Evolutionary conservation across 192 early-diverging fungal genomes (phyloP).

Genomic region (Thamnidium elegans): DNA sequence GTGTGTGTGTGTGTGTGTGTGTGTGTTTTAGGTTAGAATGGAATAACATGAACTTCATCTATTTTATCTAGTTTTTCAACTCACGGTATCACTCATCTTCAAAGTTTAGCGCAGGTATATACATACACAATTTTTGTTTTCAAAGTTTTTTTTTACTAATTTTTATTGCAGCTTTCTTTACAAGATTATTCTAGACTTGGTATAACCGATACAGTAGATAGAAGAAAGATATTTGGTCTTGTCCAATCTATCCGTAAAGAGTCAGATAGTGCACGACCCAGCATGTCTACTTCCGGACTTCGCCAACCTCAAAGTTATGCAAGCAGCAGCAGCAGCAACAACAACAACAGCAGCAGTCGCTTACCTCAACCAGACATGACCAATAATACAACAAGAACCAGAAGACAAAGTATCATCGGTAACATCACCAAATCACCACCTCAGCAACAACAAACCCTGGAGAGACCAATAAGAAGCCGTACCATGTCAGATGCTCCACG

Average conservation of each 20-base stretch:
- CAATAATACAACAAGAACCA: neutral
- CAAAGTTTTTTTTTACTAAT: neutral
- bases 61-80: slow-evolving; percentile 46
- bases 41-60: neutral
- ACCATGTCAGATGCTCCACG: slow-evolving; percentile 25
- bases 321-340: slow-evolving; percentile 13
- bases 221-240: slow-evolving; percentile 49
- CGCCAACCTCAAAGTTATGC: slow-evolving; percentile 19
- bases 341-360: slow-evolving; percentile 6
- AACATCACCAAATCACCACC: neutral
- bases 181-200: slow-evolving; percentile 64
- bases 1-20: too few relatives aligned
- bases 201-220: slow-evolving; percentile 55
- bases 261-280: slow-evolving; percentile 24
- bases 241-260: slow-evolving; percentile 32
- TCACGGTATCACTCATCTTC: slow-evolving; percentile 54
- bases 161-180: slow-evolving; percentile 63
- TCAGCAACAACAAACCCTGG: neutral
- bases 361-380: slow-evolving; percentile 14
- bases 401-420: slow-evolving; percentile 15
- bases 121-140: neutral
- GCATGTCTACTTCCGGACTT: slow-evolving; percentile 4
- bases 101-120: slow-evolving; percentile 54
- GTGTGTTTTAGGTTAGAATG: neutral
- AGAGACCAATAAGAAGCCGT: slow-evolving; percentile 2